phyloP scores from a whole-genome alignment of 257 asterid genomes.

The Solanum ossicruentum region DNA sequence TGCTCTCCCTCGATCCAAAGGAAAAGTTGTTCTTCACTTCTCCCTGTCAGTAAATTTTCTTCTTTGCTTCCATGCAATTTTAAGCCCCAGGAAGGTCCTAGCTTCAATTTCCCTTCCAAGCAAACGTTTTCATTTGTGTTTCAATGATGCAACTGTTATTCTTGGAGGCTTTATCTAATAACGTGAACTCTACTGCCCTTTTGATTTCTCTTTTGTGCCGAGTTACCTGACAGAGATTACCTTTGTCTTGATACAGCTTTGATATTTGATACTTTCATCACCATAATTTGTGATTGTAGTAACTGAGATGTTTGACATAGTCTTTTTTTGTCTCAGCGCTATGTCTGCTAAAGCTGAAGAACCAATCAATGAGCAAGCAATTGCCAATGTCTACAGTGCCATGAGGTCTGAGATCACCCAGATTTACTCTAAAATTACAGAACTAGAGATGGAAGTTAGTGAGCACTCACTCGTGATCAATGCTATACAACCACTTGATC shows the following conservation, averaged over 20 bases:
- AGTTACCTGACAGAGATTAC: background rate
- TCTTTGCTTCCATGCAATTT: background rate
- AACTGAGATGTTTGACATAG: background rate
- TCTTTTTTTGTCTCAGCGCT: background rate
- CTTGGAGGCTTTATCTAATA: background rate
- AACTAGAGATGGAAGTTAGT: constrained; percentile 88
- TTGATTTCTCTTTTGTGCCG: background rate
- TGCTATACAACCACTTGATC: constrained; percentile 85
- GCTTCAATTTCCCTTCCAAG: background rate
- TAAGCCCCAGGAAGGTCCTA: background rate
- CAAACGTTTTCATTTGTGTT: background rate
- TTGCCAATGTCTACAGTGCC: constrained; percentile 64
- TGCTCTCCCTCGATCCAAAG: background rate
- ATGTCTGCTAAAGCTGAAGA: constrained; percentile 61
- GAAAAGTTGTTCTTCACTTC: background rate
- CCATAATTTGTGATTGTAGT: background rate
- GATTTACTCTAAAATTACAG: constrained; percentile 77
- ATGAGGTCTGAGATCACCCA: constrained; percentile 79
- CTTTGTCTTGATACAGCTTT: background rate
- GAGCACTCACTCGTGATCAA: constrained; percentile 89
- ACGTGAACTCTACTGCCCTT: background rate
- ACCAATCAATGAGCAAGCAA: constrained; percentile 87
- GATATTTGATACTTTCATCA: background rate
- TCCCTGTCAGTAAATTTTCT: background rate
- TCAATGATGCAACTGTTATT: background rate